phyloP scores from a whole-genome alignment of 352 stramenopile species.

The Globisporangium polare region DNA sequence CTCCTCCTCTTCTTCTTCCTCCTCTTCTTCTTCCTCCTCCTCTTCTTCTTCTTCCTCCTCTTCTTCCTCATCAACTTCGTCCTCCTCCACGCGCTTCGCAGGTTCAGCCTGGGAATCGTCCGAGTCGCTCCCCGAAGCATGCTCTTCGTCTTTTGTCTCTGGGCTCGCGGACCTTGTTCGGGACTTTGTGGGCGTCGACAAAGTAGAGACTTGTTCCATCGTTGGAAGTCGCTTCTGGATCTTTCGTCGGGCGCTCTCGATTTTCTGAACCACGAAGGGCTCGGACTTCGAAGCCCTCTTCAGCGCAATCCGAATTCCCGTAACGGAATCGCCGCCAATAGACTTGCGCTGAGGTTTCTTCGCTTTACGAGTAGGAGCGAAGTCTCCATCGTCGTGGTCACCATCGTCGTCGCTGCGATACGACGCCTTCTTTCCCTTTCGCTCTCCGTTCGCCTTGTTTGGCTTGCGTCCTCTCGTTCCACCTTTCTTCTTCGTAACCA shows the following conservation, averaged over 20 bases:
- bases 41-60: slow-evolving; percentile 51
- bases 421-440: slow-evolving; percentile 29
- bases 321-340: slow-evolving; percentile 8
- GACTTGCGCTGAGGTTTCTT: slow-evolving; percentile 28
- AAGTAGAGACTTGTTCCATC: slow-evolving; percentile 3
- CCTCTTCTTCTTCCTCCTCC: slow-evolving; percentile 36
- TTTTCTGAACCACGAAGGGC: slow-evolving; percentile 35
- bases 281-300: slow-evolving; percentile 18
- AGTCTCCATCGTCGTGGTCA: slow-evolving; percentile 36
- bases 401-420: slow-evolving; percentile 52
- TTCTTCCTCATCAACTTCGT: slow-evolving; percentile 31
- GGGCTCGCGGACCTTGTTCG: not conserved
- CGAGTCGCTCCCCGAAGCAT: slow-evolving; percentile 22
- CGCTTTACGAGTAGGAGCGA: slow-evolving; percentile 23
- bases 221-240: slow-evolving; percentile 43
- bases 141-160: slow-evolving; percentile 24
- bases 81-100: slow-evolving; percentile 23
- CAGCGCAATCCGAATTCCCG: slow-evolving; percentile 41
- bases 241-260: slow-evolving; percentile 32
- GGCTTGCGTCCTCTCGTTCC: slow-evolving; percentile 28
- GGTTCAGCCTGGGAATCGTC: slow-evolving; percentile 29
- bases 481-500: slow-evolving; percentile 32
- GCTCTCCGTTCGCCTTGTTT: slow-evolving; percentile 33
- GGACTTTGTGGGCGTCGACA: slow-evolving; percentile 17
- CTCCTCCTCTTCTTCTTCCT: slow-evolving; percentile 32